Evolutionary conservation across 2,329 filamentous ascomycete species (phyloP).

Genomic region (Talaromyces sp.): DNA sequence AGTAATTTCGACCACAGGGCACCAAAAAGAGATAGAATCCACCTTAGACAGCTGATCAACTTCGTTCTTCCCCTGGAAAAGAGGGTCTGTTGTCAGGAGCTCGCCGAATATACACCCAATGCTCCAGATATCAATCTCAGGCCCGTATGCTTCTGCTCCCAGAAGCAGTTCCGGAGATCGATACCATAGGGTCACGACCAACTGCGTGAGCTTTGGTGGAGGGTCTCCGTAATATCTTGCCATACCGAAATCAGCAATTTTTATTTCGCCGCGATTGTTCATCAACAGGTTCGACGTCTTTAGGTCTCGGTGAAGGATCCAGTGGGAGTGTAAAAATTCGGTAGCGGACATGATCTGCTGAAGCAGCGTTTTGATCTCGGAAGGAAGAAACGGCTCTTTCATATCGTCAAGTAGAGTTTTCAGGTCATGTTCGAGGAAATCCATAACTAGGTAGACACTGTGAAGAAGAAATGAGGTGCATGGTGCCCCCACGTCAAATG

Average conservation of each 20-base stretch:
- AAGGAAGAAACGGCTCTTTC: conserved; percentile 86
- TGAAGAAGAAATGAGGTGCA: conserved; percentile 18
- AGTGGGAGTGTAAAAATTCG: conserved; percentile 78
- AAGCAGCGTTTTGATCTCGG: conserved; percentile 86
- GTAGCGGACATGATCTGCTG: conserved; percentile 76
- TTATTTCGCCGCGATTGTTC: conserved; percentile 90
- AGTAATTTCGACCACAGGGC: neutral
- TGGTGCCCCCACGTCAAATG: conserved; percentile 12
- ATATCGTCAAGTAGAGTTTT: conserved; percentile 91
- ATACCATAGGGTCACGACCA: conserved; percentile 98
- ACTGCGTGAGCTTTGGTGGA: conserved; percentile 71
- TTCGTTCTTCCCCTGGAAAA: conserved; percentile 87
- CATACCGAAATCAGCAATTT: conserved; percentile 98
- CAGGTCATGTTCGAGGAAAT: conserved; percentile 95
- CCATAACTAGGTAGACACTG: conserved; percentile 89
- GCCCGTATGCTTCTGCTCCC: conserved; percentile 68
- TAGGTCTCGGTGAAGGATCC: conserved; percentile 89
- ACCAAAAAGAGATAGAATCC: conserved; percentile 1
- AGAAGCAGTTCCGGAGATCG: conserved; percentile 85
- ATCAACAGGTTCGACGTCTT: conserved; percentile 93
- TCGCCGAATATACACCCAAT: conserved; percentile 94
- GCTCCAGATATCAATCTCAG: conserved; percentile 89
- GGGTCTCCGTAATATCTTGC: conserved; percentile 82
- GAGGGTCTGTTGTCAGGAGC: conserved; percentile 72
- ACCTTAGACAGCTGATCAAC: conserved; percentile 76